Base-by-base conservation (phyloP, 129 eudicot genomes). In the carrot (Daucus carota) region DNA sequence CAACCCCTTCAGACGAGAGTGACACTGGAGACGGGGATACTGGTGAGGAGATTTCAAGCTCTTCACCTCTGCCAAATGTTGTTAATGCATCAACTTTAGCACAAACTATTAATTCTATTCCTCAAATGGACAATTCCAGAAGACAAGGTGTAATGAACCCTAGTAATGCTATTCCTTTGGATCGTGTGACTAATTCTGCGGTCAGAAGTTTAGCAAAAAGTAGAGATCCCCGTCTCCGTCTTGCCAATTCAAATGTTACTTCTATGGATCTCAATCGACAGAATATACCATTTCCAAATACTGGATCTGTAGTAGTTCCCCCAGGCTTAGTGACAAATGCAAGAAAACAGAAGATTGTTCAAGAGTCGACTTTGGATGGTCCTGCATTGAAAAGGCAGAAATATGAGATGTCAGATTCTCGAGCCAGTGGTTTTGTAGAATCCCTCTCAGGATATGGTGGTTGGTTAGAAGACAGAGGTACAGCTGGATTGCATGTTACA, bases 1-100 rank as follows among this genome's bases (percentile, higher is more conserved):
- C 99, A 75, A 95, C 99, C 31, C 99, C 99, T 76, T 95, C 99
- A 32, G 97, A 88, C 79, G 99, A 92, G 15, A 88, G 92, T 38
- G 90, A 84, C 75, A 79, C 73, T 63, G 91, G 84, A 12, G 92
- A 89, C 38, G 89, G 84, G 75, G 99, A 89, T 82, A 76, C 68
- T 14, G 67, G 90, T 76, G 97, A 85, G 42, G 99, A 94, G 82
- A 92, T 92, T 76, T 83, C 92, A 6, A 95, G 99, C 80, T 81
- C 82, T 75, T 79, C 87, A 47, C 40, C 78, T 28, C 36, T 36
- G 68, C 63, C 33, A 43, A 78, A 74, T 72, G 73, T 73, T 50
- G 68, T 79, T 69, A 79, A 63, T 75, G 54, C 81, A 50, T 67
- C 84, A 72, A 71, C 54, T 34, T n/a, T 75, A 45, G 75, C 87